Base-by-base conservation (phyloP, 768 basidiomycete species). In the Arthromyces matolae region DNA sequence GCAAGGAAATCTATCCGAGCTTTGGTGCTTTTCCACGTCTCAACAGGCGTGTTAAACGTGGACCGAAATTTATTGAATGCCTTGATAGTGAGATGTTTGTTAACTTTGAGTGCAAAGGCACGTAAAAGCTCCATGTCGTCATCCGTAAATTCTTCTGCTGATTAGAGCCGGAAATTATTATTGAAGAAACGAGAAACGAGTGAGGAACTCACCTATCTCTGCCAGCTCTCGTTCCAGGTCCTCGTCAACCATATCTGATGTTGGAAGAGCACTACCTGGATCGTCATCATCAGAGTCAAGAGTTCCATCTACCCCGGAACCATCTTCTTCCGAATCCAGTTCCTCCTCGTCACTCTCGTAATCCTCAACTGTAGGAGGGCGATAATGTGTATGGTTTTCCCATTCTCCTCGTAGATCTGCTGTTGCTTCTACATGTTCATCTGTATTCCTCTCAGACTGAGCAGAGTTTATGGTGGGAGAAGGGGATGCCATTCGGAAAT, bases 1-100 rank as follows among this genome's bases (percentile, higher is more conserved):
- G 71, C 54, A 3, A 74, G 63, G 29, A 60, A 64, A 5, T 52
- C 51, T 3, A 64, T 51, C 8, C 57, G 63, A 1, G 59, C 39
- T 28, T 55, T 46, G 5, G 56, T 53, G 18, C 12, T 47, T 27
- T 64, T 60, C 40, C 55, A 45, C 3, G 53, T 45, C 1, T 51
- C 50, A n/a, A 63, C 45, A 10, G 37, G 14, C 5, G 48, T 22
- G 5, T 32, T 28, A 47, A 65, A 67, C 22, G 54, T 51, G 24
- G 36, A 58, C 1, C 39, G 42, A 4, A 68, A 54, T 25, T 58
- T 59, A 3, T 51, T 45, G 46, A 66, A 71, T 1, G 58, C 55
- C 13, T 52, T 45, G 22, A 60, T 51, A 8, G 60, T 57, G 14
- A 67, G 40, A 44, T 64, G 50, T 0, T 59, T 53, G 10, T 65